Base-by-base conservation (phyloP, 441 rosid species). In the Daphne laureola region DNA sequence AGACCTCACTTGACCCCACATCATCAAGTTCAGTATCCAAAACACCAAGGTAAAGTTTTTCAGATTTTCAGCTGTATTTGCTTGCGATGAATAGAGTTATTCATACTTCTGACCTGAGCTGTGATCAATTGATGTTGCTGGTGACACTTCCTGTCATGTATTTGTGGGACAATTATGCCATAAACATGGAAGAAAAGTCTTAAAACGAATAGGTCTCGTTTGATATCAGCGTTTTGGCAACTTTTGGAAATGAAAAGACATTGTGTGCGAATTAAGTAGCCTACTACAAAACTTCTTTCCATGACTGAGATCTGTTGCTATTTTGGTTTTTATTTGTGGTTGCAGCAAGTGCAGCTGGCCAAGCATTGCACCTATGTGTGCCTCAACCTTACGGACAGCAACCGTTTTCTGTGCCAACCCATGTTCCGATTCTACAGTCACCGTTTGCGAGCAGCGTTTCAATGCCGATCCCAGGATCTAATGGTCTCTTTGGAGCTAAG, bases 21-120 rank as follows among this genome's bases (percentile, higher is more conserved):
- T 0, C 78, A 75, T 62, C 89, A 84, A 55, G 67, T 77, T 54
- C 96, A 73, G 55, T 84, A 71, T 69, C 79, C 82, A 12, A 90
- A 86, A 70, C 87, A 76, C 64, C 97, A 80, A 78, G 97, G 97
- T 86, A 76, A 16, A 12, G 42, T 25, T 36, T 41, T 56, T 16
- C 15, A n/a, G 58, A 40, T 49, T 12, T 14, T 31, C 38, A 31
- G 38, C 38, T 31, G 2, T 0, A 31, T 7, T 31, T 5, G 38
- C 38, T 31, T 31, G 36, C 36, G 8, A 31, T 31, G 36, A 31
- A 31, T 31, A 31, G 5, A 31, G 36, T 31, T 31, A 8, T 8
- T 8, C 1, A 8, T 31, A 31, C 36, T 31, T 31, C 36, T 31
- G 36, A 31, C 8, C 36, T 31, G 38, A 7, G 38, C 38, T 31